A percentile compares a stretch with the other conserved stretches of the same genome.
phyloP scores from a whole-genome alignment of 2,329 filamentous ascomycete genomes.

The Cercospora brassicicola region DNA sequence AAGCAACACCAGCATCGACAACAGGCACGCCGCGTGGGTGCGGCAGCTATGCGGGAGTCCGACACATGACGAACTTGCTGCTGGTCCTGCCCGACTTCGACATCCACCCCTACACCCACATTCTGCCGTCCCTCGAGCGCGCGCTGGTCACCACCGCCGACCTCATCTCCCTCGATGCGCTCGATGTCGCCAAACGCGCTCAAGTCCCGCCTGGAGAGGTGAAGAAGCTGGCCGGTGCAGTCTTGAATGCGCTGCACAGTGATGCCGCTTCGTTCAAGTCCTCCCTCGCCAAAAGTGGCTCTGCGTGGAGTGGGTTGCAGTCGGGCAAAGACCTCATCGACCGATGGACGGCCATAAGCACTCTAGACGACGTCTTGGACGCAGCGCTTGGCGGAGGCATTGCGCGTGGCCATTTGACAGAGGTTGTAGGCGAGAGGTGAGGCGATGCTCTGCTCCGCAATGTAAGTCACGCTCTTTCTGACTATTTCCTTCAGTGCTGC shows the following conservation, averaged over 20 bases:
- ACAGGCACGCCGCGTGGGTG: neutral
- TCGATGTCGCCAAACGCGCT: conserved; percentile 82
- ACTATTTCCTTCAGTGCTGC: conserved; percentile 60
- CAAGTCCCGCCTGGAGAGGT: conserved; percentile 78
- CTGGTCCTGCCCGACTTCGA: conserved; percentile 79
- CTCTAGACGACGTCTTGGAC: conserved; percentile 74
- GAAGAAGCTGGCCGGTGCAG: conserved; percentile 67
- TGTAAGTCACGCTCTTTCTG: conserved; percentile 14
- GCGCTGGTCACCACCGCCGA: conserved; percentile 77
- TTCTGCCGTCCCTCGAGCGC: conserved; percentile 77
- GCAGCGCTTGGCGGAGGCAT: conserved; percentile 72
- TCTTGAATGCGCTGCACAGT: conserved; percentile 68
- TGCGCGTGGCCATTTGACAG: conserved; percentile 76
- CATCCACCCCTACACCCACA: conserved; percentile 66
- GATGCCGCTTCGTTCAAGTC: neutral
- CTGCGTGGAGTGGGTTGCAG: conserved; percentile 1
- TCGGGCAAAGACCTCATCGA: conserved; percentile 45
- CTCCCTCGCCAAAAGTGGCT: neutral
- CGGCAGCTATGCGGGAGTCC: conserved; percentile 28
- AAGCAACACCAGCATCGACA: neutral
- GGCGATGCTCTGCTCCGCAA: conserved; percentile 3
- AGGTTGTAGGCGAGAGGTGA: conserved; percentile 86
- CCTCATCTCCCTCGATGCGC: conserved; percentile 77
- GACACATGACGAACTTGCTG: conserved; percentile 78
- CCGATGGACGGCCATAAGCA: conserved; percentile 68